A percentile compares a stretch with the other conserved stretches of the same genome.
Conservation (phyloP, 2,329 filamentous ascomycete species). For the Bipolaris zeicola region DNA sequence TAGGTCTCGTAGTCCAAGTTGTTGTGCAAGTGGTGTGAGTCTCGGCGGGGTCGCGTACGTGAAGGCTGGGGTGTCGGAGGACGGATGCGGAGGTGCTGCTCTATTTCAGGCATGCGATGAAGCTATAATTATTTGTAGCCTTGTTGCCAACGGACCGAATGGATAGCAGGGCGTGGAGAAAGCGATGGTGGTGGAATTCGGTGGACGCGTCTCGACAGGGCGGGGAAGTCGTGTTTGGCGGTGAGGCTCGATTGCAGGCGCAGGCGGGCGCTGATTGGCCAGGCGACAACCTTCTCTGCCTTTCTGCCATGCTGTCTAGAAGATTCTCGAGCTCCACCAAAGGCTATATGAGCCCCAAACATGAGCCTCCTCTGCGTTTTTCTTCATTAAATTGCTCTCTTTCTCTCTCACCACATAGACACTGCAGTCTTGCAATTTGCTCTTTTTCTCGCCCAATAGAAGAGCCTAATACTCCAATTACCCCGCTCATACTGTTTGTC, state of each 20-base stretch:
- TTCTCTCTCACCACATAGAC: slow-evolving; percentile 23
- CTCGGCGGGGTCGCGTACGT: background rate
- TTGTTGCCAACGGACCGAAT: background rate
- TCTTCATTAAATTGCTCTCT: slow-evolving; percentile 35
- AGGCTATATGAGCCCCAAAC: slow-evolving; percentile 40
- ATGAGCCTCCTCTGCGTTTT: slow-evolving; percentile 29
- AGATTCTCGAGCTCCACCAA: slow-evolving; percentile 46
- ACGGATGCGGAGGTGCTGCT: background rate
- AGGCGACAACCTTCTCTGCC: slow-evolving; percentile 30
- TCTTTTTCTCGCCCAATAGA: slow-evolving; percentile 25
- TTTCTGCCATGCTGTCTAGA: slow-evolving; percentile 46
- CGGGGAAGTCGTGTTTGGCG: slow-evolving; percentile 27
- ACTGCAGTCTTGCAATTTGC: slow-evolving; percentile 28
- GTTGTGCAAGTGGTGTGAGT: background rate
- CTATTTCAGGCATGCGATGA: background rate
- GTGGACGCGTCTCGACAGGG: slow-evolving; percentile 5
- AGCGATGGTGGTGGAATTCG: background rate
- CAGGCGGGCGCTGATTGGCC: slow-evolving; percentile 32
- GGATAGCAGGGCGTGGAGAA: background rate
- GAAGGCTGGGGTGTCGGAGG: background rate
- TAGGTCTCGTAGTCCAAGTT: too few species aligned
- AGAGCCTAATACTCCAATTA: slow-evolving; percentile 27
- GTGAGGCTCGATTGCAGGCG: slow-evolving; percentile 27
- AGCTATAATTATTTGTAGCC: background rate
- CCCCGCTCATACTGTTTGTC: slow-evolving; percentile 28